Base-by-base conservation (phyloP, 2,329 filamentous ascomycete species). In the Dactylellina drechsleri region DNA sequence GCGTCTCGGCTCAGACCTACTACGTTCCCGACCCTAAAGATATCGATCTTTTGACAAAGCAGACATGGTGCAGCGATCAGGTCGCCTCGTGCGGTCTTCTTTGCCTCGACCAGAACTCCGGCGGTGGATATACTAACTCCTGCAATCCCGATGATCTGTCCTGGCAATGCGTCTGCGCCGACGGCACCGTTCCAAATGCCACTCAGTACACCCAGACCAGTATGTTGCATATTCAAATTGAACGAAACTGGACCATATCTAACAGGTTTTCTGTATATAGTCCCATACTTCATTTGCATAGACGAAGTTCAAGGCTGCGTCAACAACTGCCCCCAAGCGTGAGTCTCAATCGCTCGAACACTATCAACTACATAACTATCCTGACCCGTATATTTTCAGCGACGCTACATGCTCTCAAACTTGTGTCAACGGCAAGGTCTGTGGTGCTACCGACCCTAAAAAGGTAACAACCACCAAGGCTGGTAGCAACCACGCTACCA, bases 121-220 rank as follows among this genome's bases (percentile, higher is more conserved):
- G 66, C 18, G 62, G 50, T 20, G 52, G 60, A 8, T 70, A 54
- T 49, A 57, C 50, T 43, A 76, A 76, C 49, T 54, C 56, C 26
- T 76, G 72, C 23, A 66, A 76, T 40, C 36, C 57, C 16, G 66
- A 71, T 2, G 66, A 59, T n/a, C 72, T 76, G 15, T 26, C 31
- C 16, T 76, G 47, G 54, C 45, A 61, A 20, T 76, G 72, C 66
- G 57, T 76, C 60, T 76, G 72, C 26, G 53, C 59, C 59, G 72
- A 76, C 23, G 66, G 66, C 54, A 76, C 53, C 31, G n/a, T 31
- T 20, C 72, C 72, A 12, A 76, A 76, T 36, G 60, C 72, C 47
- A 76, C 72, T 12, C 47, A 76, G 16, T 76, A 76, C 61, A 59
- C 66, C 31, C 72, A 76, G 41, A 76, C 72, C 43, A 76, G 71